These are phyloP conservation scores for Paecilomyces niveus DNA, from an alignment of 2,329 filamentous ascomycete species.

Conservation along the genomic window DNA sequence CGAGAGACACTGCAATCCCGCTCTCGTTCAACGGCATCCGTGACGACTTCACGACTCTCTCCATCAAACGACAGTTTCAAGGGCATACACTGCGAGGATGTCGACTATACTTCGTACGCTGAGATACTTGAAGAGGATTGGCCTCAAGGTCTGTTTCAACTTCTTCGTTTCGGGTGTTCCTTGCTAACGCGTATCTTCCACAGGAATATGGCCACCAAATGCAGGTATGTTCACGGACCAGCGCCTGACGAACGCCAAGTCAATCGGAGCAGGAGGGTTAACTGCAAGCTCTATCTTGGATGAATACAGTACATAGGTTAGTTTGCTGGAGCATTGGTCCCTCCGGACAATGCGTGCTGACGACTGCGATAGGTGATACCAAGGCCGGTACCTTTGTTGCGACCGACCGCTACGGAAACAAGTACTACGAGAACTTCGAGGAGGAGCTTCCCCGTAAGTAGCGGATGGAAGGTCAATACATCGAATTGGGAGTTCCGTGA, in stretches of 20 bases:
- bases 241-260: background rate
- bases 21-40: slow-evolving; percentile 1
- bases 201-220: slow-evolving; percentile 90
- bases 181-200: slow-evolving; percentile 32
- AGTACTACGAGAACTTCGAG: slow-evolving; percentile 85
- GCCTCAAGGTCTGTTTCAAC: slow-evolving; percentile 62
- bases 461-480: slow-evolving; percentile 5
- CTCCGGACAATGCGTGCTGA: slow-evolving; percentile 4
- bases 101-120: slow-evolving; percentile 84
- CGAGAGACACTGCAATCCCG: slow-evolving; percentile 3
- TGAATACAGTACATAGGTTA: slow-evolving; percentile 38
- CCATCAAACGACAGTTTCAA: slow-evolving; percentile 1
- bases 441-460: slow-evolving; percentile 82
- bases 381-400: slow-evolving; percentile 85
- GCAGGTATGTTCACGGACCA: slow-evolving; percentile 55
- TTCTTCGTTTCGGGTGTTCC: slow-evolving; percentile 1
- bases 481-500: slow-evolving; percentile 10
- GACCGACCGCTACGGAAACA: slow-evolving; percentile 88
- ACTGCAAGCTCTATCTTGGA: slow-evolving; percentile 14
- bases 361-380: slow-evolving; percentile 71
- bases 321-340: slow-evolving; percentile 6
- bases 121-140: slow-evolving; percentile 78
- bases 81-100: slow-evolving; percentile 52
- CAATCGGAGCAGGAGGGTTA: background rate
- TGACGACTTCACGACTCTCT: slow-evolving; percentile 10